Evolutionary conservation across 306 rosid species (phyloP).

Genomic region (Corylus avellana): DNA sequence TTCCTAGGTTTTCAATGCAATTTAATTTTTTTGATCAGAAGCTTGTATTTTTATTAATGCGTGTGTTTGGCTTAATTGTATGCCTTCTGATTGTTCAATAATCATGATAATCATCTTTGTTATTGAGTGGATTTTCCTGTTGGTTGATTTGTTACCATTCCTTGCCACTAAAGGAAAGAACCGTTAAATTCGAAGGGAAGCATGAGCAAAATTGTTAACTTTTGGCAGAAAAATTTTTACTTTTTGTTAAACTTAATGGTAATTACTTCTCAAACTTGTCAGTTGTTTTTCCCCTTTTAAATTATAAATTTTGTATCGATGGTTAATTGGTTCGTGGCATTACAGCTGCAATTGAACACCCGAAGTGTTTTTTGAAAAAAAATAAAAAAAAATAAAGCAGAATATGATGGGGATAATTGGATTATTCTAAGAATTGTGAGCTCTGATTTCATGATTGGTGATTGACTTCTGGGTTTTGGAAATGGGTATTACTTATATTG

Average conservation of each 20-base stretch:
- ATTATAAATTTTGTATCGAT: not conserved
- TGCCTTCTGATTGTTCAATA: conserved; percentile 11
- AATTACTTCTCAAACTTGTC: not conserved
- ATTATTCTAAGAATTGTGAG: conserved; percentile 2
- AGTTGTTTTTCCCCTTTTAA: not conserved
- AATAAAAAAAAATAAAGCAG: too few species aligned
- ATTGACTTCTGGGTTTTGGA: not conserved
- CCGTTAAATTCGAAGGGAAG: conserved; percentile 27
- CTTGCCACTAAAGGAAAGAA: conserved; percentile 32
- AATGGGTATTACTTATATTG: conserved; percentile 13
- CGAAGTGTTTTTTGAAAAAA: not conserved
- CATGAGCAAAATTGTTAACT: conserved; percentile 20
- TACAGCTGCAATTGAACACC: not conserved
- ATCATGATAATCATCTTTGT: conserved; percentile 22
- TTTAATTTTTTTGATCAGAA: not conserved
- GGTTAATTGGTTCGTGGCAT: not conserved
- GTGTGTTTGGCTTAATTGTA: conserved; percentile 17
- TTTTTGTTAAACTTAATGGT: conserved; percentile 4
- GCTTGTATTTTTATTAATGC: not conserved
- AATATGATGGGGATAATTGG: not conserved
- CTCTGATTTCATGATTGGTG: conserved; percentile 24
- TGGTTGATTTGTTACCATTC: conserved; percentile 32
- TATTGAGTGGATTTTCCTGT: conserved; percentile 25
- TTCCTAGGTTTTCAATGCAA: conserved; percentile 8
- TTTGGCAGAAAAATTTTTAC: conserved; percentile 14